A percentile compares a stretch with the other conserved stretches of the same genome.
These are phyloP conservation scores for Solanum habrochaites DNA, from an alignment of 257 asterid species.

Conservation along the genomic window DNA sequence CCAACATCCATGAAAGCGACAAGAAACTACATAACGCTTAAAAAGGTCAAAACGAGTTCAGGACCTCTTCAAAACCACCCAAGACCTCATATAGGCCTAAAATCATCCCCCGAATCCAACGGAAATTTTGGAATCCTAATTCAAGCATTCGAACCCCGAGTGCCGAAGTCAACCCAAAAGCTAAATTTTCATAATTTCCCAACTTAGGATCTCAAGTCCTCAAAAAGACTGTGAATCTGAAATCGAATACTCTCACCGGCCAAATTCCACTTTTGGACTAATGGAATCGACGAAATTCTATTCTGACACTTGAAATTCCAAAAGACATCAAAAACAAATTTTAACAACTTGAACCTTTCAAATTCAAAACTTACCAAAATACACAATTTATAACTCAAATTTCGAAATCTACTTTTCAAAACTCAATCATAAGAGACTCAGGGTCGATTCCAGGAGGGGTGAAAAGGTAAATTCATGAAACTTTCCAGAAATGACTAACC, in stretches of 20 bases:
- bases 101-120: not conserved
- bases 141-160: not conserved
- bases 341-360: not conserved
- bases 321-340: not conserved
- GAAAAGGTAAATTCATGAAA: not conserved
- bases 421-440: not conserved
- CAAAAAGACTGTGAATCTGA: not conserved
- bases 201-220: not conserved
- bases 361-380: not conserved
- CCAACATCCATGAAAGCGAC: not conserved
- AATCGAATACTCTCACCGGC: not conserved
- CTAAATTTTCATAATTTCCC: not conserved
- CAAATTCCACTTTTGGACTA: not conserved
- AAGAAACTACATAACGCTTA: not conserved
- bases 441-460: not conserved
- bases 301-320: not conserved
- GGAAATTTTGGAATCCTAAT: not conserved
- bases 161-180: not conserved
- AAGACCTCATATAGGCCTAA: not conserved
- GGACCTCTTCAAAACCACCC: not conserved
- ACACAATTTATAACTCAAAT: not conserved
- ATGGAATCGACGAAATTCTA: not conserved
- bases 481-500: not conserved
- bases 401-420: not conserved
- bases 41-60: not conserved